phyloP scores from a whole-genome alignment of 805 yeast species.

The Cyberlindnera xishuangbannaensis region DNA sequence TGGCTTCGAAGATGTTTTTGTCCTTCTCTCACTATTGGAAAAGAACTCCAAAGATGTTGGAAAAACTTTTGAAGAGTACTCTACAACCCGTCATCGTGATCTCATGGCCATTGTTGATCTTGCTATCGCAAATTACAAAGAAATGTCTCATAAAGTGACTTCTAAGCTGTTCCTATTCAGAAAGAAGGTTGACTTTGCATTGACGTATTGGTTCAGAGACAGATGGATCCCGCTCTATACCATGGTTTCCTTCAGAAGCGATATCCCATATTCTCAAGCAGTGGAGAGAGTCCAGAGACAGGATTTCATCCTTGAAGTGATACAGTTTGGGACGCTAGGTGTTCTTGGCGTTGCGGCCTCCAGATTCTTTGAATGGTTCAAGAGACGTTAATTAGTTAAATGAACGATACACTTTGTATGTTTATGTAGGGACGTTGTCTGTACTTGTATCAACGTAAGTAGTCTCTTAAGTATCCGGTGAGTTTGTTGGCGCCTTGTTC shows the following conservation, averaged over 20 bases:
- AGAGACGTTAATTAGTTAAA: too few relatives aligned
- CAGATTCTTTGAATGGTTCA: slow-evolving; percentile 4
- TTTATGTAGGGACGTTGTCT: too few relatives aligned
- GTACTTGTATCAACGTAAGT: slow-evolving; percentile 53
- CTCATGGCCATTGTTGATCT: slow-evolving; percentile 69
- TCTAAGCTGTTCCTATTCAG: slow-evolving; percentile 54
- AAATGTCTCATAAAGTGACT: slow-evolving; percentile 80
- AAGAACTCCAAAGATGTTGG: slow-evolving; percentile 5
- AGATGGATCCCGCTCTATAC: slow-evolving; percentile 84
- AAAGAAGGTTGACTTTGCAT: slow-evolving; percentile 59
- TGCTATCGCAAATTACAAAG: slow-evolving; percentile 76
- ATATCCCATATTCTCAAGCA: slow-evolving; percentile 71
- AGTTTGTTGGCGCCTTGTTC: slow-evolving; percentile 92
- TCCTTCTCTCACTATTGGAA: slow-evolving; percentile 41
- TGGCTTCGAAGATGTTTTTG: slow-evolving; percentile 86
- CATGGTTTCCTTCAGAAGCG: slow-evolving; percentile 87
- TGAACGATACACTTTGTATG: too few relatives aligned
- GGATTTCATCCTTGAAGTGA: slow-evolving; percentile 36
- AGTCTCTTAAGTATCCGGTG: slow-evolving; percentile 82
- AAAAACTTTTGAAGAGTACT: slow-evolving; percentile 11
- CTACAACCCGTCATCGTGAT: slow-evolving; percentile 48
- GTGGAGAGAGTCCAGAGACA: slow-evolving; percentile 51
- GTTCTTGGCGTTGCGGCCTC: slow-evolving; percentile 4
- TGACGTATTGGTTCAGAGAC: slow-evolving; percentile 55
- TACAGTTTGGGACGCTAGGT: slow-evolving; percentile 11